These are phyloP conservation scores for Camellia japonica DNA, from an alignment of 148 eudicot genomes.

Conservation along the genomic window DNA sequence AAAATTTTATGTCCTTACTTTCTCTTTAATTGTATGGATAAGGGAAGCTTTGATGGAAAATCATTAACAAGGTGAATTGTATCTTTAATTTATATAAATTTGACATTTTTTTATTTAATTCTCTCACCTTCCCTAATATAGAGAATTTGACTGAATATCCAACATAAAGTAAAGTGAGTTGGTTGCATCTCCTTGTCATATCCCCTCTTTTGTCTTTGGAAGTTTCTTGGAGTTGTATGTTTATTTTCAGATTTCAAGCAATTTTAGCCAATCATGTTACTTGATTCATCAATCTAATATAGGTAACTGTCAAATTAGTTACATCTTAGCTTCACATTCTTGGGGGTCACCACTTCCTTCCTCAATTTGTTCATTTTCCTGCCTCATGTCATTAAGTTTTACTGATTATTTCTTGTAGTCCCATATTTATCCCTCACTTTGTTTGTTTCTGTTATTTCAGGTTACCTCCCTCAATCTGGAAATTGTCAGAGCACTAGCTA, in stretches of 20 bases:
- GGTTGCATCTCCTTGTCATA: neutral
- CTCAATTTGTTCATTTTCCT: neutral
- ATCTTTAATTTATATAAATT: neutral
- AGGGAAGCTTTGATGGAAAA: neutral
- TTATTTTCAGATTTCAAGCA: neutral
- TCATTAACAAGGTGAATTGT: neutral
- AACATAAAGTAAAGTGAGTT: neutral
- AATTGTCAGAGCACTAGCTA: constrained; percentile 91
- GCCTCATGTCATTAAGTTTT: neutral
- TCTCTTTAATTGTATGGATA: neutral
- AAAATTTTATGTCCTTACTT: neutral
- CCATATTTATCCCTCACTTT: neutral
- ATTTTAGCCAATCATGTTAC: neutral
- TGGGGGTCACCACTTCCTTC: neutral
- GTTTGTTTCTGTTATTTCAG: constrained; percentile 32
- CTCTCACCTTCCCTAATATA: neutral
- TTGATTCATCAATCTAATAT: neutral
- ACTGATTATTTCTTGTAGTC: neutral
- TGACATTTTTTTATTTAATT: neutral
- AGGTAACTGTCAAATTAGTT: neutral
- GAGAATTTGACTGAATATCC: neutral
- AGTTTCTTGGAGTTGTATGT: neutral
- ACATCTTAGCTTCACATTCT: neutral
- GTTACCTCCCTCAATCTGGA: constrained; percentile 89
- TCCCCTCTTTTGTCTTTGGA: neutral